Evolutionary conservation across 495 filamentous ascomycete species (phyloP).

Genomic region (Platismatia glauca): DNA sequence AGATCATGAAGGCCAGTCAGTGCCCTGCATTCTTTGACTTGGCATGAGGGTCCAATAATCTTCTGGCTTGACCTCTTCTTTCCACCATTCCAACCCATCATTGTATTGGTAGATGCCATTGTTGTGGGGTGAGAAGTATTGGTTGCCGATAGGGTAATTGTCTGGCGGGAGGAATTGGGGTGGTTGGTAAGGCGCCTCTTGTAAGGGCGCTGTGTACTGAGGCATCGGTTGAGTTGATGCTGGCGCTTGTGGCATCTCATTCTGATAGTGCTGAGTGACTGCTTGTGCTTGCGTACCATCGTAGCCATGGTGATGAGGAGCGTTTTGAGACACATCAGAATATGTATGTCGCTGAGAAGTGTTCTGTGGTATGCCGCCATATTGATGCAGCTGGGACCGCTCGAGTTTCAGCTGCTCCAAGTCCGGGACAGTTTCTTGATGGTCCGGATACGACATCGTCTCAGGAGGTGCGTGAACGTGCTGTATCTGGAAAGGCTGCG

Average conservation of each 20-base stretch:
- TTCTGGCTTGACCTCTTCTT: conserved; percentile 13
- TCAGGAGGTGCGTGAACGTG: neutral
- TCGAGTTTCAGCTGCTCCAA: neutral
- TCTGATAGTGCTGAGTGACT: conserved; percentile 9
- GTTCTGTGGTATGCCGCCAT: conserved; percentile 1
- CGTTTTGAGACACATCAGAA: conserved; percentile 10
- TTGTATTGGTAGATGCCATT: conserved; percentile 1
- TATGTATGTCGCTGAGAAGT: conserved; percentile 6
- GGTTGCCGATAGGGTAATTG: conserved; percentile 3
- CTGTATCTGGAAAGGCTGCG: conserved; percentile 8
- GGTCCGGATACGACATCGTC: conserved; percentile 9
- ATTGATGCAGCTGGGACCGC: conserved; percentile 8
- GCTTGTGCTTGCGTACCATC: conserved; percentile 2
- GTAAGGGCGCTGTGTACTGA: conserved; percentile 6
- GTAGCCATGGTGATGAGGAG: conserved; percentile 13
- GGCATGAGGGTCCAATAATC: conserved; percentile 4
- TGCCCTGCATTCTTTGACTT: conserved; percentile 1
- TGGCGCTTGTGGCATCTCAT: conserved; percentile 14
- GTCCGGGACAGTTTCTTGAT: neutral
- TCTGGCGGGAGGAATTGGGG: conserved; percentile 7
- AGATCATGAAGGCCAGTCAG: neutral
- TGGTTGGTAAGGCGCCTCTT: conserved; percentile 11
- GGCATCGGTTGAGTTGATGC: conserved; percentile 11
- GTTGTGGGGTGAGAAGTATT: neutral
- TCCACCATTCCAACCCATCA: conserved; percentile 2